These are phyloP conservation scores for Brassica incana DNA, from an alignment of 345 rosid species.

Conservation along the genomic window DNA sequence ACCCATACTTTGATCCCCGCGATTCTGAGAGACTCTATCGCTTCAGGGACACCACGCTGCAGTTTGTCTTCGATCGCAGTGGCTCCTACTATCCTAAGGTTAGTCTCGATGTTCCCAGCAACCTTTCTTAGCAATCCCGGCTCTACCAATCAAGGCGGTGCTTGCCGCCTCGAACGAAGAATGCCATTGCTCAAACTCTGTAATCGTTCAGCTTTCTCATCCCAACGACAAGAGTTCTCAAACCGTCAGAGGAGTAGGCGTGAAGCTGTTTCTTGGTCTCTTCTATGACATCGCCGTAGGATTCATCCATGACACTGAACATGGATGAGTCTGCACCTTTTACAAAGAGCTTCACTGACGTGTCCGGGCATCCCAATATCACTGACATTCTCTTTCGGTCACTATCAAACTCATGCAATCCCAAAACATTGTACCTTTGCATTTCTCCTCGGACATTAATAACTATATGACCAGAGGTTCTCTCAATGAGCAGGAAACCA, in stretches of 20 bases:
- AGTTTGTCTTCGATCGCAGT: conserved; percentile 95
- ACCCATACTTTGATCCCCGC: conserved; percentile 98
- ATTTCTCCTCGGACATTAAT: conserved; percentile 82
- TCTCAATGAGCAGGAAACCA: conserved; percentile 92
- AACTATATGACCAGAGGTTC: conserved; percentile 96
- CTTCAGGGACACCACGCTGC: conserved; percentile 93
- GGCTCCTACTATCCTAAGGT: conserved; percentile 73
- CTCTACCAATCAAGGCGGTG: conserved; percentile 82
- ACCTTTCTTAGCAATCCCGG: conserved; percentile 74
- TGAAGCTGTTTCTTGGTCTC: conserved; percentile 73
- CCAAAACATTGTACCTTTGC: conserved; percentile 93
- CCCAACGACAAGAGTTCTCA: conserved; percentile 94
- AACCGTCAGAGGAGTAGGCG: conserved; percentile 72
- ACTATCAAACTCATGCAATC: conserved; percentile 98
- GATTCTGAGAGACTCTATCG: conserved; percentile 80
- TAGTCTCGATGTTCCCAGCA: conserved; percentile 68
- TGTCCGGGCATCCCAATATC: conserved; percentile 84
- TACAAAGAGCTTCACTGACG: conserved; percentile 78
- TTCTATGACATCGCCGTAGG: conserved; percentile 44
- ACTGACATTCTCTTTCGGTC: conserved; percentile 99
- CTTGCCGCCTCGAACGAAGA: conserved; percentile 79
- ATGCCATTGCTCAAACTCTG: conserved; percentile 94
- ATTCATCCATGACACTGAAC: conserved; percentile 67
- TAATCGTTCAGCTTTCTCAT: conserved; percentile 70
- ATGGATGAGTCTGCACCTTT: conserved; percentile 98